Base-by-base conservation (phyloP, 2,329 filamentous ascomycete genomes). In the Hypomyces rosellus region DNA sequence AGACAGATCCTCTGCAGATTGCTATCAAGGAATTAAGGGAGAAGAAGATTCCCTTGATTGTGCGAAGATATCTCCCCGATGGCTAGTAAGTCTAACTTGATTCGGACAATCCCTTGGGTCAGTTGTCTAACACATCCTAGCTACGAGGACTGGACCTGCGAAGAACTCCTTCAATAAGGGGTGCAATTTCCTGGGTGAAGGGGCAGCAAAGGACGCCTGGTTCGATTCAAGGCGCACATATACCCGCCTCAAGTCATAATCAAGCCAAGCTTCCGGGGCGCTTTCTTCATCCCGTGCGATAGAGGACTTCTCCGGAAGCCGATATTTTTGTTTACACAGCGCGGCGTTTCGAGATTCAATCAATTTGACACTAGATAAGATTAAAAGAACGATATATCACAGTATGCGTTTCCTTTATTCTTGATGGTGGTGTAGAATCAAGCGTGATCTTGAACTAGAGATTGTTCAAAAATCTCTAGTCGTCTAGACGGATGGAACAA, bases 111-210 rank as follows among this genome's bases (percentile, higher is more conserved):
- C 8, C n/a, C 15, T 44, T 14, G 3, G 11, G 4, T 11, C 22
- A 20, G 16, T 42, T 15, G n/a, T 36, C 58, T 58, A 47, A 62
- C 50, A 30, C 20, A 14, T 37, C 22, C n/a, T 59, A 92, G 88
- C 74, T 97, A 97, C 71, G 93, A 99, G 78, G 93, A 99, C 70
- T 99, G 93, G 93, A 95, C 91, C 34, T 96, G 91, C 72, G 93
- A 97, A 73, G 93, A 99, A 72, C 77, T 97, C 57, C 79, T 96
- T 49, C 79, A 82, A 68, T 82, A 68, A 67, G 49, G 22, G 7
- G 15, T 16, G 12, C 12, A 15, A 20, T 42, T 42, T 18, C 12
- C 7, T 18, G 18, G 39, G 16, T 15, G 18, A 42, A 20, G 39
- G 18, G 20, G 39, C 20, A 9, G 39, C 14, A 4, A 20, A 20